Base-by-base conservation (phyloP, 805 yeast species). In the Kuraishia borneana region DNA sequence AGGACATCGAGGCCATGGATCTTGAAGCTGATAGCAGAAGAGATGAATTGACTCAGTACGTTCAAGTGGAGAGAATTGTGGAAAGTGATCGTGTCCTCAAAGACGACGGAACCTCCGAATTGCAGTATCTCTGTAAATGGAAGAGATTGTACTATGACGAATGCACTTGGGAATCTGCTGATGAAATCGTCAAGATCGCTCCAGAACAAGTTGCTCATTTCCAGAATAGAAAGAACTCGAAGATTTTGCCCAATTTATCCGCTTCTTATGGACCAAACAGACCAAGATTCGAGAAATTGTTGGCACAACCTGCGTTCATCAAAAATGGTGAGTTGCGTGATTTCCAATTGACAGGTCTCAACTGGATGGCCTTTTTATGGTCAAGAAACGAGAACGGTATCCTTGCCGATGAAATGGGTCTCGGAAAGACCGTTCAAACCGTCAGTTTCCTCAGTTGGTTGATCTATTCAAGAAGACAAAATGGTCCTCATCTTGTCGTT, bases 361-460 rank as follows among this genome's bases (percentile, higher is more conserved):
- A 92, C 58, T 92, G 99, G 99, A 92, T 92, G 98, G 98, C 98
- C 0, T 92, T 89, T 54, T 63, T 92, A 40, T 92, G 98, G 98
- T 84, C 95, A 3, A 73, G 96, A 48, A 84, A 89, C 56, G 96
- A 92, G 60, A 92, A 92, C 56, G 97, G 98, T 36, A 92, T 92
- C 33, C 63, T 92, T 28, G 98, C 98, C 4, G 98, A 92, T 63
- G 98, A 92, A 57, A 92, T 92, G 98, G 98, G 98, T 36, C 68
- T 92, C 36, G 98, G 98, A 42, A 92, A 92, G 52, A 92, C 98
- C 7, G 96, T 92, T 12, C 98, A 92, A 58, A 92, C 97, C 0
- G 95, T 92, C 10, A 72, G 95, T 2, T 92, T 92, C 50, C 63
- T 92, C 42, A 82, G 95, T 31, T 92, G 98, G 97, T 68, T 92